Evolutionary conservation across 768 basidiomycete genomes (phyloP), one percentile per base, ranked within the genome.

Genomic region (Tubosaeta brunneosetosa): DNA sequence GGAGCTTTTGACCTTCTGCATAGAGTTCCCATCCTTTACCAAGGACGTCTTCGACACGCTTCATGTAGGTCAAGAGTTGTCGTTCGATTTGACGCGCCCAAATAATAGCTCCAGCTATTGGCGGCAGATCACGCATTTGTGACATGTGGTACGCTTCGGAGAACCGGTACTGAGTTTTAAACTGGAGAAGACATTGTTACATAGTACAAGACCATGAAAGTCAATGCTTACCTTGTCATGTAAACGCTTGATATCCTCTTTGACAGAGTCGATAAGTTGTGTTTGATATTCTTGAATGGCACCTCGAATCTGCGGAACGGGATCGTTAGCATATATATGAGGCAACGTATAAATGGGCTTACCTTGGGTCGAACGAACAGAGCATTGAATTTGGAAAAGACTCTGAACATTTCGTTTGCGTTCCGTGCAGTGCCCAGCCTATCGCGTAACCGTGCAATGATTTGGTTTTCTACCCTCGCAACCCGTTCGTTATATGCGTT

Each of bases 281-380:
- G 94, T 97, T 69, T 98, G 97, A 62, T 98, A 98, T 69, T 98
- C 97, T 79, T 97, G 93, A 52, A 99, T 98, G 41, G 97, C 97
- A 58, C 97, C 95, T 53, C 93, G 87, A 70, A 95, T 95, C 91
- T 93, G 33, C 7, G 1, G 42, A 54, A 37, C 34, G 3, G 26
- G 26, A 32, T 42, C 53, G 9, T 38, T 32, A 40, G 14, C 26
- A 33, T 27, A 13, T 38, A 3, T n/a, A 31, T 12, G 29, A 19
- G 22, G 8, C 11, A 48, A 4, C n/a, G 41, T 19, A 6, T 25
- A 56, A 33, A 1, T 17, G 6, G 6, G 6, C 74, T 32, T 41
- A 93, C 93, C 83, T 97, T 97, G 9, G 93, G 94, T 54, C 95
- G 77, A 33, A 98, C 94, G 65, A 98, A 97, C 33, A 98, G 72